Conservation (phyloP, 768 basidiomycete species). For the Boletus rufocinnamomeus region DNA sequence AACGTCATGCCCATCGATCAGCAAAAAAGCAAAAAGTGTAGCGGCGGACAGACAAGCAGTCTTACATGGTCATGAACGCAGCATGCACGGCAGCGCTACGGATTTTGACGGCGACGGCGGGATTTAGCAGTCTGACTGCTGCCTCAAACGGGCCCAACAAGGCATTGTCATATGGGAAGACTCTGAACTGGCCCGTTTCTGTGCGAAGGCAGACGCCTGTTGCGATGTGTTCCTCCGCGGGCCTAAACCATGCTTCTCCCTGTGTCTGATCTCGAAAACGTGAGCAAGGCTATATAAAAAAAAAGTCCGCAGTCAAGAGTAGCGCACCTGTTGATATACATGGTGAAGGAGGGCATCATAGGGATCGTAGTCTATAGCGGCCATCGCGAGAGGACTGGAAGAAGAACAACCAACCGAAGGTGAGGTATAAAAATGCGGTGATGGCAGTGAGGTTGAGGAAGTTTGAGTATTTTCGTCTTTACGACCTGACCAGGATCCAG, state of each 20-base stretch:
- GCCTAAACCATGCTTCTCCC: constrained; percentile 84
- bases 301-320: neutral
- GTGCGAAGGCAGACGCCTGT: constrained; percentile 78
- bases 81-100: constrained; percentile 82
- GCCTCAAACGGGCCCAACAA: constrained; percentile 77
- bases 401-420: neutral
- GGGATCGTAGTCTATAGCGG: constrained; percentile 71
- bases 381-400: constrained; percentile 7
- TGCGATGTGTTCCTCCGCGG: constrained; percentile 73
- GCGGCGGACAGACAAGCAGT: constrained; percentile 4
- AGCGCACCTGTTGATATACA: constrained; percentile 71
- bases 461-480: neutral
- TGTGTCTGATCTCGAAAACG: constrained; percentile 56
- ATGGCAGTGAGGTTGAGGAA: neutral
- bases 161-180: constrained; percentile 81
- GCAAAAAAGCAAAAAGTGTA: neutral
- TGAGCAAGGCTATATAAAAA: neutral
- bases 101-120: constrained; percentile 80
- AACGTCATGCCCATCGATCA: neutral
- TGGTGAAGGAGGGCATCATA: constrained; percentile 80
- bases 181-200: constrained; percentile 65
- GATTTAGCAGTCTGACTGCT: constrained; percentile 72
- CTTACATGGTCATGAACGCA: constrained; percentile 68
- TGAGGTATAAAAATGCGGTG: constrained; percentile 17
- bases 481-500: neutral